Conservation (phyloP, 768 basidiomycete species). For the Crepidotus variabilis region DNA sequence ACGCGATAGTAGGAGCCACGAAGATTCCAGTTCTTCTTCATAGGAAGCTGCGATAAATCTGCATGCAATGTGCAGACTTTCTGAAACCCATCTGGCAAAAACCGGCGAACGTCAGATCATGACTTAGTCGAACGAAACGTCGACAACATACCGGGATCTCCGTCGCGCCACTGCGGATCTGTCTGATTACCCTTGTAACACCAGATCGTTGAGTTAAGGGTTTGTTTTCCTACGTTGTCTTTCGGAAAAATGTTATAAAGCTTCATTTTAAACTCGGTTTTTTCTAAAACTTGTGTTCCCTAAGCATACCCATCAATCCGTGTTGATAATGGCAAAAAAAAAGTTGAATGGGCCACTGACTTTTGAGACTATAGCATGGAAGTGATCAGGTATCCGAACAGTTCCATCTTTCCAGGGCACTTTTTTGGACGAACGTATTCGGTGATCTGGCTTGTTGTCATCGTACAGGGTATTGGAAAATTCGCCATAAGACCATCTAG, state of each 20-base stretch:
- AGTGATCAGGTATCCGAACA: constrained; percentile 27
- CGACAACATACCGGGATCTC: background rate
- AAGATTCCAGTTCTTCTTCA: background rate
- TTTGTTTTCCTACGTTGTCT: background rate
- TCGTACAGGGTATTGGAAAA: constrained; percentile 24
- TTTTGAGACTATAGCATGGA: constrained; percentile 32
- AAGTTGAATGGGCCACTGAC: constrained; percentile 16
- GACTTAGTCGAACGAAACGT: background rate
- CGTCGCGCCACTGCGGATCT: background rate
- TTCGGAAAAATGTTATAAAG: background rate
- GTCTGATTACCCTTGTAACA: background rate
- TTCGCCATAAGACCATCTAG: constrained; percentile 38
- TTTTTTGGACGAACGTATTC: constrained; percentile 20
- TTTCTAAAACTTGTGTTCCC: too few species aligned
- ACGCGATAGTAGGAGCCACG: background rate
- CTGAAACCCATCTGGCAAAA: background rate
- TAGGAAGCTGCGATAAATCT: background rate
- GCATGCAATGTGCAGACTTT: background rate
- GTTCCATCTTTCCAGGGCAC: constrained; percentile 28
- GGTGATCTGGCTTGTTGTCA: constrained; percentile 33
- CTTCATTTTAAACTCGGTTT: background rate
- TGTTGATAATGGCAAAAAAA: too few species aligned
- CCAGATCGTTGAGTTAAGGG: background rate
- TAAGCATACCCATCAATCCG: too few species aligned
- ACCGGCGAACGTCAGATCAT: background rate